Evolutionary conservation across 2,329 filamentous ascomycete species (phyloP), one percentile per base, ranked within the genome.

Genomic region (Juglanconis sp.): DNA sequence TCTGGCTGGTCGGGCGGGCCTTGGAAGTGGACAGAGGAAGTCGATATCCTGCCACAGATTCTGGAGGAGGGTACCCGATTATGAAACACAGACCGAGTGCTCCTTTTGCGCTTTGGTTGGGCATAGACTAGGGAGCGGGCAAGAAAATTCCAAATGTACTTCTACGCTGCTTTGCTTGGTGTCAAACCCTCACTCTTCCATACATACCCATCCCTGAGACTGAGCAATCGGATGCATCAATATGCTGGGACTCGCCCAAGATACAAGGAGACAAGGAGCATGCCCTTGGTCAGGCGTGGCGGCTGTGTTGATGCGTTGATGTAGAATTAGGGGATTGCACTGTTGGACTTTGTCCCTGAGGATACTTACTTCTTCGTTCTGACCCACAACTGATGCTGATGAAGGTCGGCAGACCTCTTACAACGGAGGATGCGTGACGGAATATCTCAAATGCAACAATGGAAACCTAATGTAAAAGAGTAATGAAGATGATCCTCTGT

Each of bases 121-220:
- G 48, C 31, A 57, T 57, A 57, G 55, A 57, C 47, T 57, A 52
- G 38, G 38, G 48, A 57, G 38, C 24, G 30, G 15, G 36, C 48
- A 38, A 51, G 47, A n/a, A 36, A 30, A 35, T 52, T 24, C 32
- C 31, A 42, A 44, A 5, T 57, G 55, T 57, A 57, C 55, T 52
- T 57, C 38, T 57, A 57, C 9, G 50, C 24, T 15, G 10, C n/a
- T 11, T 34, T 40, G 11, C 24, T 31, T 17, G 13, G 32, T 48
- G 17, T 44, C 15, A 4, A 15, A 15, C 24, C 32, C 31, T 24
- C 15, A 34, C 5, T 34, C 15, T 42, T 34, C 24, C 17, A 31
- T 48, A 17, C 17, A 30, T 47, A 47, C 44, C 17, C 17, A 47
- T 17, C 17, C 17, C 15, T 7, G 40, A 13, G 15, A 9, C 11